Evolutionary conservation across 768 basidiomycete genomes (phyloP), one percentile per base, ranked within the genome.

Genomic region (Tylopilus intermedius): DNA sequence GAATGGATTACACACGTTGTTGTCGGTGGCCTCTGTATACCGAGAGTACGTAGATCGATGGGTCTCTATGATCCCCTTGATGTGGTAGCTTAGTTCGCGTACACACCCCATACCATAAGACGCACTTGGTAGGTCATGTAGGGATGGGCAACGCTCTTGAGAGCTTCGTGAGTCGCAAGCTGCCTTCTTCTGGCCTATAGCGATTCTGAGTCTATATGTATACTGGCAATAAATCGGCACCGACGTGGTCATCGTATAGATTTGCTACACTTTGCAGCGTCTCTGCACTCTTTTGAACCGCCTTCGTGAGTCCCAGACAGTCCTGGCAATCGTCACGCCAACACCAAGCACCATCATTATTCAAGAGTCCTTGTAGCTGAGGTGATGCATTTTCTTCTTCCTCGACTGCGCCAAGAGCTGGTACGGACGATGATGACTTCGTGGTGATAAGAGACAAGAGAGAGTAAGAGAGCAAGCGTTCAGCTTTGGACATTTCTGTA

Each of bases 291-390:
- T 82, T 84, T 63, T 91, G 88, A 57, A 91, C 73, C 0, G 83
- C 87, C 61, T 87, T 90, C 2, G 87, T 90, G 45, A 90, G 70
- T 50, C 78, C 78, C n/a, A 92, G 69, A 64, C 90, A 93, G 35
- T 83, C 90, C 64, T 77, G 68, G 64, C 90, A 92, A 3, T 76
- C 76, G 49, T 93, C 88, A 24, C 83, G 76, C 90, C 90, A 94
- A 66, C 90, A 91, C 88, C 91, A 89, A 3, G 88, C 90, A 1
- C 88, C 85, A 24, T 88, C 79, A 8, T 75, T 73, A 57, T 91
- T 92, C 49, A 82, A 60, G 46, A 86, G 62, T 0, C 86, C 85
- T 52, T 76, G 80, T n/a, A 65, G 65, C 50, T 75, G 76, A 35
- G 67, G 59, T 21, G 62, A 62, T 4, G 68, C 57, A 13, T 70